Evolutionary conservation across 352 stramenopile species (phyloP), one percentile per base, ranked within the genome.

Genomic region (Globisporangium iwayamae): DNA sequence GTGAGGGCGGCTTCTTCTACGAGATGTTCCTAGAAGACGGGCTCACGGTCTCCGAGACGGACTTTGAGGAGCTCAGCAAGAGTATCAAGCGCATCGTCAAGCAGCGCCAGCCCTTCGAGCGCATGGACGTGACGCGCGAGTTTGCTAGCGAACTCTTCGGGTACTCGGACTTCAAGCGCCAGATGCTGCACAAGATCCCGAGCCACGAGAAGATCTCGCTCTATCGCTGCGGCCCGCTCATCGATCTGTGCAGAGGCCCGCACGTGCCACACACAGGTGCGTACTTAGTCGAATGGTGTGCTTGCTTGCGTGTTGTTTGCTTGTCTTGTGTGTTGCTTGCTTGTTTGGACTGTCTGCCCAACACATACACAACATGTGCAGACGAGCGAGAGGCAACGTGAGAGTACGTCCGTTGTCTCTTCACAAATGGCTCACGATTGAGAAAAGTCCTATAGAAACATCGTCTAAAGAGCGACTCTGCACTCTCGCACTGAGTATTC

Each of bases 1-100:
- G 63, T 28, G 91, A 98, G 52, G 94, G 96, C 64, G 98, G 98
- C 28, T 99, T 99, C 73, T 99, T 99, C 76, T 99, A 99, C 79
- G 98, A 95, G 56, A 93, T 92, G 85, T 93, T 87, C 47, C 62
- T 95, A 7, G 60, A 81, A 36, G 74, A 91, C 61, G 71, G 71
- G 34, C 65, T 73, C 30, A 95, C 87, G 20, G 74, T 94, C 16
- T 92, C 81, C 1, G 84, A 94, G 60, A 68, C 59, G 38, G 84
- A 95, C 61, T 93, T 94, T 68, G 65, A 66, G 20, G 83, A 85
- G 45, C 75, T 99, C 7, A 78, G 90, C 54, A 73, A 94, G 59
- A 73, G 78, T 45, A 98, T 99, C 79, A 96, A 98, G 73, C 92
- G 91, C 62, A 98, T 99, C 65, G 97, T 99, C 68, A 96, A 93